These are phyloP conservation scores for Colletotrichum incanum DNA, from an alignment of 2,329 filamentous ascomycete species.

Conservation along the genomic window DNA sequence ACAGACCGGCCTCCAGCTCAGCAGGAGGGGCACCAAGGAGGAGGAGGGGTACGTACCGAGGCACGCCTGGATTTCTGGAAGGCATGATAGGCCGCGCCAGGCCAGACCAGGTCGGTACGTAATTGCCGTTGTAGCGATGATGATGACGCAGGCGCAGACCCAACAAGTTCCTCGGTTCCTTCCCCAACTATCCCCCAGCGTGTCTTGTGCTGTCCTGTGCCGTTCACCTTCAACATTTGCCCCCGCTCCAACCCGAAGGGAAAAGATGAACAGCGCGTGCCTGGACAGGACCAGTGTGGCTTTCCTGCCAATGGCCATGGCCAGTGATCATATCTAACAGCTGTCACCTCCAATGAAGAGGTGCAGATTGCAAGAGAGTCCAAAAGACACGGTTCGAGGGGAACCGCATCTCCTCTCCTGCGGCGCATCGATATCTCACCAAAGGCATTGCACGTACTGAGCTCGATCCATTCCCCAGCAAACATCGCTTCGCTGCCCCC, in stretches of 20 bases:
- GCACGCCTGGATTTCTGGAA: no score
- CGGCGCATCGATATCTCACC: no score
- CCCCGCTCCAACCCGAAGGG: background rate
- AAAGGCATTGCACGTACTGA: background rate
- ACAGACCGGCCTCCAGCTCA: no score
- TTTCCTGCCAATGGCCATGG: background rate
- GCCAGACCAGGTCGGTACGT: no score
- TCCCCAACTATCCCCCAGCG: no score
- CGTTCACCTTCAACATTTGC: background rate
- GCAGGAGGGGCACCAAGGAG: no score
- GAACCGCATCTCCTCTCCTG: no score
- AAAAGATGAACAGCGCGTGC: background rate
- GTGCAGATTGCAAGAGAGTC: background rate
- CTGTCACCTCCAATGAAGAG: background rate
- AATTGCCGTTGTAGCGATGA: no score
- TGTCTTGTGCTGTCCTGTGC: no score
- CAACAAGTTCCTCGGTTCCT: background rate
- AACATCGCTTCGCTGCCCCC: constrained; percentile 1
- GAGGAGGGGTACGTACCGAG: no score
- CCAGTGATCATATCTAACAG: background rate
- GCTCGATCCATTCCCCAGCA: background rate
- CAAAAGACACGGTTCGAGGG: background rate
- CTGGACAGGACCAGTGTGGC: background rate
- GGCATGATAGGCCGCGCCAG: no score
- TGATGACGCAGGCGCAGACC: background rate